Evolutionary conservation across 1,139 yeast species (phyloP).

Genomic region (Hemisphaericaspora subhashii): DNA sequence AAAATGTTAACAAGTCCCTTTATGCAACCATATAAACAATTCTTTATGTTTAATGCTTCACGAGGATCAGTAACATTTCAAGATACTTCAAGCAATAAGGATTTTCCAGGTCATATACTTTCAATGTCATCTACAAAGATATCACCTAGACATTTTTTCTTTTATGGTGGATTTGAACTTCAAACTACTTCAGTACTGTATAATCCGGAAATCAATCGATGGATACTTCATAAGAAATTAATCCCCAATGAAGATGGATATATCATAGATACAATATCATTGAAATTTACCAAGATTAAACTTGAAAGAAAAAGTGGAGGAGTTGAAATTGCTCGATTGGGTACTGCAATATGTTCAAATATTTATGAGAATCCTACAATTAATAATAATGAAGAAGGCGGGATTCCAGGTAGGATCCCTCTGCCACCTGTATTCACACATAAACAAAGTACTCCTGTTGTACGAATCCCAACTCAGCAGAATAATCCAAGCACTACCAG

Average conservation of each 20-base stretch:
- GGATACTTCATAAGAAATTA: conserved; percentile 38
- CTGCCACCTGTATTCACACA: conserved; percentile 22
- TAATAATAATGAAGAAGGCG: neutral
- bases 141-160: conserved; percentile 38
- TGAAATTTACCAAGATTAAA: conserved; percentile 31
- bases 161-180: conserved; percentile 44
- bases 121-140: conserved; percentile 31
- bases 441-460: conserved; percentile 4
- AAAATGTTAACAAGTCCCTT: conserved; percentile 39
- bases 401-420: conserved; percentile 14
- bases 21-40: conserved; percentile 28
- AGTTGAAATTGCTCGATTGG: conserved; percentile 25
- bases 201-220: conserved; percentile 27
- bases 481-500: conserved; percentile 1
- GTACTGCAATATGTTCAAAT: conserved; percentile 20
- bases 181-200: conserved; percentile 24
- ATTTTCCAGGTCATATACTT: conserved; percentile 31
- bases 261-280: conserved; percentile 34
- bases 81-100: conserved; percentile 22
- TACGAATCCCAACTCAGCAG: neutral
- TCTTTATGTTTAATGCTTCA: conserved; percentile 32
- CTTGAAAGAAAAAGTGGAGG: conserved; percentile 20
- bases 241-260: conserved; percentile 38
- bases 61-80: conserved; percentile 35
- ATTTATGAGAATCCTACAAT: conserved; percentile 8